These are phyloP conservation scores for Pseudogymnoascus sp. DNA, from an alignment of 2,329 filamentous ascomycete genomes.

Conservation along the genomic window DNA sequence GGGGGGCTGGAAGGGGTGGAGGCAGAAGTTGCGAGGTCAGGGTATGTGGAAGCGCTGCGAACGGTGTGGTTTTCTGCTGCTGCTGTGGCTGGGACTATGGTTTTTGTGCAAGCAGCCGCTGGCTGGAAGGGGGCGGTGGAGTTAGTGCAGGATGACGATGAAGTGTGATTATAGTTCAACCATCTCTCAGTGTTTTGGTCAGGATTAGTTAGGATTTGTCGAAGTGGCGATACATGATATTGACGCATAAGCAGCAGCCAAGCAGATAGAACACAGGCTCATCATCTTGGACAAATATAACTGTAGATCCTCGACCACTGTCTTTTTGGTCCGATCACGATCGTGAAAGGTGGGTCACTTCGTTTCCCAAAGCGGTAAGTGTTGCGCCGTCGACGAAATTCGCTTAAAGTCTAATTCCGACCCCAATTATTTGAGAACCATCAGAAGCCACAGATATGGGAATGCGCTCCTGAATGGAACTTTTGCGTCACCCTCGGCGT, in stretches of 20 bases:
- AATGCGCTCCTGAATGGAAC: not conserved
- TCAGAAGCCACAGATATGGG: not conserved
- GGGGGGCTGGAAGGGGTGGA: conserved; percentile 40
- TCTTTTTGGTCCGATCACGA: not conserved
- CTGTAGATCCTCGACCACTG: not conserved
- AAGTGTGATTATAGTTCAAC: not conserved
- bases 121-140: conserved; percentile 41
- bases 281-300: not conserved
- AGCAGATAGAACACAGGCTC: not conserved
- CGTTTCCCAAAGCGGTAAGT: not conserved
- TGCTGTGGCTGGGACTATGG: conserved; percentile 40
- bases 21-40: conserved; percentile 41
- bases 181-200: not conserved
- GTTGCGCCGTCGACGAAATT: not conserved
- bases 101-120: conserved; percentile 48
- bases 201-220: not conserved
- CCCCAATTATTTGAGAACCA: not conserved
- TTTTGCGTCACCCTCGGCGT: not conserved
- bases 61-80: conserved; percentile 45
- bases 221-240: not conserved
- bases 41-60: conserved; percentile 47
- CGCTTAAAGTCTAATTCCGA: not conserved
- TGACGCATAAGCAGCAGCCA: not conserved
- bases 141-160: not conserved
- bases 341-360: not conserved